These are phyloP conservation scores for Aspergillus neoniger DNA, from an alignment of 2,329 filamentous ascomycete species.

Conservation along the genomic window DNA sequence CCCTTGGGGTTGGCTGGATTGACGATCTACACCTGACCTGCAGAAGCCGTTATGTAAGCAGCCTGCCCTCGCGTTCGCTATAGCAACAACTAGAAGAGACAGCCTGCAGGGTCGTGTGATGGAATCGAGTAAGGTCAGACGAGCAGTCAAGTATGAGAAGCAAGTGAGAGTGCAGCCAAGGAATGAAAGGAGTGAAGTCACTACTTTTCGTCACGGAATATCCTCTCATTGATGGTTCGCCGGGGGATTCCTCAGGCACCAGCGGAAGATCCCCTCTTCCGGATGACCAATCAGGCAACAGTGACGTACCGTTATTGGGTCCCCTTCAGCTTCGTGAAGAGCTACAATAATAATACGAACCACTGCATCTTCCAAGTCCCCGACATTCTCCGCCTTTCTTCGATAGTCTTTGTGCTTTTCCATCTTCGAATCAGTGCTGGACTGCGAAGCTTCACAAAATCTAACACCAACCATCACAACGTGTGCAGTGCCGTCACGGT, in stretches of 20 bases:
- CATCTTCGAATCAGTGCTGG: not conserved
- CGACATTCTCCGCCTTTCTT: not conserved
- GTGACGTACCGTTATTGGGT: slow-evolving; percentile 36
- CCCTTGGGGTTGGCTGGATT: slow-evolving; percentile 2
- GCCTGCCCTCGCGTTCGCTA: not conserved
- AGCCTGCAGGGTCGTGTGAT: not conserved
- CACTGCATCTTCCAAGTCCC: not conserved
- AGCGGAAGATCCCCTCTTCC: slow-evolving; percentile 30
- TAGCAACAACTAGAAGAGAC: not conserved
- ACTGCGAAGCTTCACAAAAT: not conserved
- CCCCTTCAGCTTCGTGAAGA: slow-evolving; percentile 10
- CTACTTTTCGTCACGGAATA: not conserved
- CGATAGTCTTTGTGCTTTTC: too few relatives aligned
- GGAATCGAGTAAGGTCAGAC: not conserved
- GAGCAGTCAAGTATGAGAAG: not conserved
- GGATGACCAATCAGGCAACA: slow-evolving; percentile 42
- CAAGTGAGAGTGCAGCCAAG: not conserved
- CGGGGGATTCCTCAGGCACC: slow-evolving; percentile 20
- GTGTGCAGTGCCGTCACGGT: not conserved
- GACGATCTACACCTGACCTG: slow-evolving; percentile 13
- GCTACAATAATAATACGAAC: not conserved
- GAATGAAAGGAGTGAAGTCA: not conserved
- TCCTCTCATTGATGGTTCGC: not conserved
- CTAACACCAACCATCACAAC: not conserved
- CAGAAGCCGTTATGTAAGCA: slow-evolving; percentile 21